phyloP scores from a whole-genome alignment of 2,329 filamentous ascomycete species.

The Emmonsiellopsis sp. region DNA sequence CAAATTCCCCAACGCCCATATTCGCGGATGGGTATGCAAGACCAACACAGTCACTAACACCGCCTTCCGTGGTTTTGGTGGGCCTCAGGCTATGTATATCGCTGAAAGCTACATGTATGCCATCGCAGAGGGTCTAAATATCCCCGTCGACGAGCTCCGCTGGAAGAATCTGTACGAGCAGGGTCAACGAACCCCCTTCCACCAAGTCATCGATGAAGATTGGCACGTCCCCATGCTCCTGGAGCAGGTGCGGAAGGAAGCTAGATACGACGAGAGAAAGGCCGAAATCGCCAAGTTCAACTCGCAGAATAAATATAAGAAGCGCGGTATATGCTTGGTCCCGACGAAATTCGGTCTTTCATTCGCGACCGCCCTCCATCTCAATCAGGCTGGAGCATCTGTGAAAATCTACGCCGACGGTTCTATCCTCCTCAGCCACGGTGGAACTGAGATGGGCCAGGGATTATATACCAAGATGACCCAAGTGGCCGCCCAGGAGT shows the following conservation, averaged over 20 bases:
- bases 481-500: conserved; percentile 16
- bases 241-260: conserved; percentile 13
- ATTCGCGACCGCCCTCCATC: conserved; percentile 18
- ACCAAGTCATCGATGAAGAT: conserved; percentile 17
- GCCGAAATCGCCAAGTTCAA: conserved; percentile 12
- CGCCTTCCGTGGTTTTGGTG: conserved; percentile 18
- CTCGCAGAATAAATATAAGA: conserved; percentile 13
- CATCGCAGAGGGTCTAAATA: conserved; percentile 13
- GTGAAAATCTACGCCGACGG: conserved; percentile 17
- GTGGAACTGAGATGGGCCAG: conserved; percentile 19
- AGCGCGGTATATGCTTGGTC: conserved; percentile 15
- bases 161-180: conserved; percentile 14
- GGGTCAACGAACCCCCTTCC: conserved; percentile 15
- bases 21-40: conserved; percentile 16
- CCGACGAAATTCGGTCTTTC: conserved; percentile 19
- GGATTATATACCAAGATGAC: conserved; percentile 19
- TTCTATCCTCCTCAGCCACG: conserved; percentile 16
- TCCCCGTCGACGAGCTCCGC: conserved; percentile 14
- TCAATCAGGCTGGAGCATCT: conserved; percentile 16
- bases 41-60: conserved; percentile 19
- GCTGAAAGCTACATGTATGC: conserved; percentile 15
- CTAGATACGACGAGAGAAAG: conserved; percentile 9
- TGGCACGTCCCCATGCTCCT: conserved; percentile 18
- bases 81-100: conserved; percentile 17
- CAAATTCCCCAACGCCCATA: conserved; percentile 15